Percentiles rank a stretch among this genome's conserved stretches.
These are phyloP conservation scores for Tetrapisispora iriomotensis DNA, from an alignment of 805 yeast species.

Conservation along the genomic window DNA sequence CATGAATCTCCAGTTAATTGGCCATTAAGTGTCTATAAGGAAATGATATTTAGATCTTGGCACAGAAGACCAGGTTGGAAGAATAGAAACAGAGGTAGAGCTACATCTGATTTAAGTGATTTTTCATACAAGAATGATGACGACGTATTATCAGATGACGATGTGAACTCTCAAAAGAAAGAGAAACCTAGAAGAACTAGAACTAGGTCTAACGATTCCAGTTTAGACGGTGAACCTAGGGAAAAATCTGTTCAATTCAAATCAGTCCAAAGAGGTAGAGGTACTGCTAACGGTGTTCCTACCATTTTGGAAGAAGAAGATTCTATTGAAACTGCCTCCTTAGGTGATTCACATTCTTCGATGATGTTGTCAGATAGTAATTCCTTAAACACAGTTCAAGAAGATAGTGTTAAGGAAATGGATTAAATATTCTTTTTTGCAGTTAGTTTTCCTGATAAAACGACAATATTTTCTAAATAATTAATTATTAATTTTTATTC, in stretches of 20 bases:
- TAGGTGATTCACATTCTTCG: conserved; percentile 12
- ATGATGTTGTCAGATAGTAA: conserved; percentile 4
- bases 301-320: conserved; percentile 25
- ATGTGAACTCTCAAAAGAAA: conserved; percentile 4
- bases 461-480: background rate
- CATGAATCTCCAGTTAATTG: conserved; percentile 43
- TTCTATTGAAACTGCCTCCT: conserved; percentile 17
- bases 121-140: conserved; percentile 21
- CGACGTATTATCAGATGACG: conserved; percentile 9
- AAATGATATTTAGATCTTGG: conserved; percentile 19
- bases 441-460: too few relatives aligned
- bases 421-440: too few relatives aligned
- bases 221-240: conserved; percentile 11
- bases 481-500: background rate
- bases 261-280: conserved; percentile 18
- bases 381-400: conserved; percentile 1
- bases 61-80: conserved; percentile 26
- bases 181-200: conserved; percentile 9
- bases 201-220: conserved; percentile 8
- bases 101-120: conserved; percentile 22
- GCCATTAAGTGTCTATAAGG: conserved; percentile 26
- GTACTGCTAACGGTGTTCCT: conserved; percentile 25
- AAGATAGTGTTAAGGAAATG: background rate
- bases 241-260: conserved; percentile 26
- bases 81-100: conserved; percentile 19